A percentile compares a stretch with the other conserved stretches of the same genome.
These are phyloP conservation scores for Torulaspora delbrueckii DNA, from an alignment of 805 yeast species.

Conservation along the genomic window DNA sequence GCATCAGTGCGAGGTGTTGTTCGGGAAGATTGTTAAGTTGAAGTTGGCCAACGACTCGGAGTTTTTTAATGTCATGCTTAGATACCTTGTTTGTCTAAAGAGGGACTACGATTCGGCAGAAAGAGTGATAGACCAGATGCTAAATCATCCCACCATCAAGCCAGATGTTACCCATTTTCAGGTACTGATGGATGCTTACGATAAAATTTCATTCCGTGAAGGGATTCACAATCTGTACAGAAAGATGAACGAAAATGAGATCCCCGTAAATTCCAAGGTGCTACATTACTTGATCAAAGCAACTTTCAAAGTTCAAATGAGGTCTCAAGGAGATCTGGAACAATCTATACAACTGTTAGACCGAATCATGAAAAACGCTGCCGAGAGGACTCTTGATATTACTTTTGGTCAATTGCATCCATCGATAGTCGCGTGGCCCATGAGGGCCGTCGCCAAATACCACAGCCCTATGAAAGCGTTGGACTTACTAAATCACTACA, in stretches of 20 bases:
- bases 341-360: conserved; percentile 32
- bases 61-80: conserved; percentile 24
- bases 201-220: conserved; percentile 24
- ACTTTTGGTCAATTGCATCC: conserved; percentile 31
- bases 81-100: conserved; percentile 15
- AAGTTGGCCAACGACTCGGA: conserved; percentile 18
- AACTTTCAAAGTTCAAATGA: conserved; percentile 29
- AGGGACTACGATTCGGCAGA: conserved; percentile 25
- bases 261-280: conserved; percentile 26
- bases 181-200: conserved; percentile 31
- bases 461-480: conserved; percentile 34
- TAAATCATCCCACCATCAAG: conserved; percentile 14
- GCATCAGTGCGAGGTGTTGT: conserved; percentile 18
- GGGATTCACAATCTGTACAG: conserved; percentile 29
- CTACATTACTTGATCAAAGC: conserved; percentile 32
- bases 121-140: conserved; percentile 18
- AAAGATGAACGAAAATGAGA: conserved; percentile 24
- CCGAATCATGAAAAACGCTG: conserved; percentile 29
- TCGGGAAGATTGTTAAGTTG: conserved; percentile 14
- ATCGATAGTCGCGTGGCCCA: conserved; percentile 36
- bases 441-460: conserved; percentile 29
- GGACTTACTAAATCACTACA: conserved; percentile 33
- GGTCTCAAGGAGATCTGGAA: conserved; percentile 27
- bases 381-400: conserved; percentile 20
- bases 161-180: conserved; percentile 30